Conservation (phyloP, 2,329 filamentous ascomycete species). For the Grosmannia huntii region DNA sequence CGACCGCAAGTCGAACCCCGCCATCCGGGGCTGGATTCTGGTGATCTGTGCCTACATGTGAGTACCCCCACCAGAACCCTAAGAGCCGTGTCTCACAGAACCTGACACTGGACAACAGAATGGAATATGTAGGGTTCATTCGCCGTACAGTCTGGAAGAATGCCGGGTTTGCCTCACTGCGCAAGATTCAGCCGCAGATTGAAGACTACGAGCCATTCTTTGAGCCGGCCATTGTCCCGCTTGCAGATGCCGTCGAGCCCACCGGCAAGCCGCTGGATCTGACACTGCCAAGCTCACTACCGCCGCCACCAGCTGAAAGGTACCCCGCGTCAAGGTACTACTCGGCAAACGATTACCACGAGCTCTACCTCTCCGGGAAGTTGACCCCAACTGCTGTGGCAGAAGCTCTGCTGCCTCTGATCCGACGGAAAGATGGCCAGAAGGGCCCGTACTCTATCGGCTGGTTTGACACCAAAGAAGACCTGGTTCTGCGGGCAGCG, state of each 20-base stretch:
- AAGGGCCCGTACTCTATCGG: constrained; percentile 28
- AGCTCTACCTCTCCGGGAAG: constrained; percentile 29
- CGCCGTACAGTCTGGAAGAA: constrained; percentile 47
- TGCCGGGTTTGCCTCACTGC: constrained; percentile 48
- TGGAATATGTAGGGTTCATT: constrained; percentile 41
- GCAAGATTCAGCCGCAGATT: constrained; percentile 37
- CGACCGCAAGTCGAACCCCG: constrained; percentile 39
- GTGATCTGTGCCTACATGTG: constrained; percentile 42
- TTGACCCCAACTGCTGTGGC: constrained; percentile 33
- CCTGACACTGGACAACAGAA: constrained; percentile 20
- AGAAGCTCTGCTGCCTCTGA: constrained; percentile 30
- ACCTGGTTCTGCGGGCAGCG: constrained; percentile 28
- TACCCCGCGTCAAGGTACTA: constrained; percentile 23
- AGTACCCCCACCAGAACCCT: constrained; percentile 13
- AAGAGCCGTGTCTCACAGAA: background rate
- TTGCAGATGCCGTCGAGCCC: constrained; percentile 28
- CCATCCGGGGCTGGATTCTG: constrained; percentile 41
- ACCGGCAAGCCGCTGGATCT: constrained; percentile 7
- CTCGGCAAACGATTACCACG: constrained; percentile 32
- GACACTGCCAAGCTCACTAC: constrained; percentile 5
- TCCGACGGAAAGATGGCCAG: constrained; percentile 19
- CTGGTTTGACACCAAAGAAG: constrained; percentile 30
- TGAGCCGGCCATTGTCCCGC: constrained; percentile 32
- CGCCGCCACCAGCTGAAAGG: constrained; percentile 18
- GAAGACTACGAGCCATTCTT: constrained; percentile 35